A percentile compares a stretch with the other conserved stretches of the same genome.
phyloP scores from a whole-genome alignment of 495 filamentous ascomycete genomes.

The Xylaria acuta region DNA sequence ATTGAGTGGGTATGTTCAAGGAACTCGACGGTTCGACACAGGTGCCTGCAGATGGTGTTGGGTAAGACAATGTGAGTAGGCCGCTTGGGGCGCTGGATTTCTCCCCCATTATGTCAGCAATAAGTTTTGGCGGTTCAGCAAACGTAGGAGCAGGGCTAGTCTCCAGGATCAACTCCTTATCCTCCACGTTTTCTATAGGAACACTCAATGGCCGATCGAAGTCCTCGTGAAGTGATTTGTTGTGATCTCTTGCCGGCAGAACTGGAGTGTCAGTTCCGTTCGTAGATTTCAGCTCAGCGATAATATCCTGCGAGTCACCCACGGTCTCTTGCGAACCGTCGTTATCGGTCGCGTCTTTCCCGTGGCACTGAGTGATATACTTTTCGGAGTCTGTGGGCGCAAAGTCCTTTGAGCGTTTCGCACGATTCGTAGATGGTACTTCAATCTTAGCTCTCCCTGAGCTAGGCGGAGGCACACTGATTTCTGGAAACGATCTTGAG shows the following conservation, averaged over 20 bases:
- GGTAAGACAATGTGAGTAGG: slow-evolving; percentile 29
- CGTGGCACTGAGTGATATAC: slow-evolving; percentile 33
- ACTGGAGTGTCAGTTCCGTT: neutral
- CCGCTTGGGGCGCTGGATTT: slow-evolving; percentile 31
- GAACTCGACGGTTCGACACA: neutral
- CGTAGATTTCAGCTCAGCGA: slow-evolving; percentile 13
- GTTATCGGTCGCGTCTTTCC: slow-evolving; percentile 26
- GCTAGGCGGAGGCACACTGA: slow-evolving; percentile 44
- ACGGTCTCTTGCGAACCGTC: slow-evolving; percentile 40
- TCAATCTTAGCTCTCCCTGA: slow-evolving; percentile 40
- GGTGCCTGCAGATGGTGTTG: slow-evolving; percentile 20
- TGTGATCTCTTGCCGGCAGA: neutral
- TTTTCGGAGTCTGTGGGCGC: slow-evolving; percentile 30
- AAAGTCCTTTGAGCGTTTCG: slow-evolving; percentile 26
- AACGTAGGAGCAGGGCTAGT: slow-evolving; percentile 44
- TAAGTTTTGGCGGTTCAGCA: slow-evolving; percentile 27
- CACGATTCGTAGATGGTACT: slow-evolving; percentile 48
- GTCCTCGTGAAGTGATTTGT: slow-evolving; percentile 12
- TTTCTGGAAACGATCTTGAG: slow-evolving; percentile 42
- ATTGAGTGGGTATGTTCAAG: neutral
- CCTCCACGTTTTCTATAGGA: slow-evolving; percentile 24
- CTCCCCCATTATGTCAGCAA: slow-evolving; percentile 33
- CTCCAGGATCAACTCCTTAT: slow-evolving; percentile 47
- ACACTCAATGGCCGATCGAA: slow-evolving; percentile 27
- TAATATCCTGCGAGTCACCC: slow-evolving; percentile 40